Conservation (phyloP, 2,329 filamentous ascomycete species). For the Periconia sp. region DNA sequence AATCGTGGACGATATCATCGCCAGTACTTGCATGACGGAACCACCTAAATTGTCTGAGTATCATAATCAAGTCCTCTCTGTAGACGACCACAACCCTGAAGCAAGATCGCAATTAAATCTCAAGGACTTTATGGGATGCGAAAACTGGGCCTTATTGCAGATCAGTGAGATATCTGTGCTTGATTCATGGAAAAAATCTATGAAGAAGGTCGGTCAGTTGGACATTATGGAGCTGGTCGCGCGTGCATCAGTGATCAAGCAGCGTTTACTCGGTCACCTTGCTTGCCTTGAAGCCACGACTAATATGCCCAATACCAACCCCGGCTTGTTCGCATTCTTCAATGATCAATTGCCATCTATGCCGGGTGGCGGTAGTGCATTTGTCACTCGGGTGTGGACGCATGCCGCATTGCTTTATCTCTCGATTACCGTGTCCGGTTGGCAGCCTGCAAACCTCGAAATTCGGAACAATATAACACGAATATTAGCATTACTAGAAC, state of each 20-base stretch:
- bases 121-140: conserved; percentile 56
- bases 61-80: conserved; percentile 22
- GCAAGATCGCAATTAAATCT: conserved; percentile 43
- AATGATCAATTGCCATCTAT: conserved; percentile 6
- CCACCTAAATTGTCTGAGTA: conserved; percentile 31
- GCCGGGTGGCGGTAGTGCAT: not conserved
- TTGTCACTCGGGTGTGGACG: conserved; percentile 20
- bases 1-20: conserved; percentile 41
- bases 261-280: conserved; percentile 1
- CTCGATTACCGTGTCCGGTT: conserved; percentile 21
- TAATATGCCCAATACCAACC: not conserved
- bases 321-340: not conserved
- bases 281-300: not conserved
- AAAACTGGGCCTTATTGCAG: conserved; percentile 60
- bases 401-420: conserved; percentile 24
- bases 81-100: conserved; percentile 9
- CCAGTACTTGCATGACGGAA: conserved; percentile 35
- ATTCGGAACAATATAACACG: conserved; percentile 15
- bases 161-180: conserved; percentile 58
- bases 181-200: conserved; percentile 58
- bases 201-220: conserved; percentile 47
- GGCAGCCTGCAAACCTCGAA: conserved; percentile 18
- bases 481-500: conserved; percentile 13
- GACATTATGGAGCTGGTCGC: conserved; percentile 50
- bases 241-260: conserved; percentile 47